A percentile compares a stretch with the other conserved stretches of the same genome.
These are phyloP conservation scores for Viola odorata DNA, from an alignment of 345 rosid species.

Conservation along the genomic window DNA sequence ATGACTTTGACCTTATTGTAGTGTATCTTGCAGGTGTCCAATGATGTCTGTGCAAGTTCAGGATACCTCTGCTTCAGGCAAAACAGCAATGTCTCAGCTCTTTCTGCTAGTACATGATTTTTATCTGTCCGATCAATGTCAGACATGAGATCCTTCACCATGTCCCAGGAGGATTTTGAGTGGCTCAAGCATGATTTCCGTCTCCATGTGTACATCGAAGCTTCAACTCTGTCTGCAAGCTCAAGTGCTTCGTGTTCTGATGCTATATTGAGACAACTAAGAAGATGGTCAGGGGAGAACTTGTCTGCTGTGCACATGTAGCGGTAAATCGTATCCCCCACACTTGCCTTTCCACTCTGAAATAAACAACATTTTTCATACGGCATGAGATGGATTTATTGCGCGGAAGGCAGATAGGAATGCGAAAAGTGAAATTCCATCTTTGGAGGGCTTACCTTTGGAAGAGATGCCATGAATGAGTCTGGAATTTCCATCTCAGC, in stretches of 20 bases:
- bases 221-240: conserved; percentile 75
- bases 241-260: conserved; percentile 94
- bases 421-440: background rate
- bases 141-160: conserved; percentile 77
- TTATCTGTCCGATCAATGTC: conserved; percentile 59
- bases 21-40: conserved; percentile 94
- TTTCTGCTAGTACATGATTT: conserved; percentile 65
- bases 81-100: conserved; percentile 75
- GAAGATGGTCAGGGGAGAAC: conserved; percentile 69
- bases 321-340: conserved; percentile 78
- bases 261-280: conserved; percentile 52
- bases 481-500: conserved; percentile 91
- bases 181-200: conserved; percentile 66
- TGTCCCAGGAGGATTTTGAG: conserved; percentile 78
- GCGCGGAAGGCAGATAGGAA: background rate
- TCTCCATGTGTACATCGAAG: conserved; percentile 91
- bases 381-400: background rate
- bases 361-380: background rate
- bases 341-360: conserved; percentile 77
- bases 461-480: conserved; percentile 70
- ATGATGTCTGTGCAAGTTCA: conserved; percentile 80
- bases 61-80: conserved; percentile 86
- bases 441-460: conserved; percentile 49
- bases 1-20: conserved; percentile 50
- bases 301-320: conserved; percentile 48